phyloP scores from a whole-genome alignment of 768 basidiomycete species.

The Mycena latifolia region DNA sequence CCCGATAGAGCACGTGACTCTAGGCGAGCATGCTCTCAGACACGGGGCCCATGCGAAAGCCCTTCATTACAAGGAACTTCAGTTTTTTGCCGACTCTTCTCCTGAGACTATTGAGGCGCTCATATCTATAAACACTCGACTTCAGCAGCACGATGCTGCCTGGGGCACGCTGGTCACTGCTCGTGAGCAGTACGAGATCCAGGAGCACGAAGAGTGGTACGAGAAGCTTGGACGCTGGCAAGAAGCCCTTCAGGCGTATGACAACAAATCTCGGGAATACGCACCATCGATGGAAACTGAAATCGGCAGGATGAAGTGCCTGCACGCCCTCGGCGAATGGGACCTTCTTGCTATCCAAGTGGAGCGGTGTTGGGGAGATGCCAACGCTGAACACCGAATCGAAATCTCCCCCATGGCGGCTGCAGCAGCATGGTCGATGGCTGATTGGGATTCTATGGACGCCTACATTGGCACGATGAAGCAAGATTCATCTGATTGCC shows the following conservation, averaged over 20 bases:
- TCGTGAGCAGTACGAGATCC: slow-evolving; percentile 89
- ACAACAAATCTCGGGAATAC: slow-evolving; percentile 81
- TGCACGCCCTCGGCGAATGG: slow-evolving; percentile 99
- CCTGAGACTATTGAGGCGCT: slow-evolving; percentile 93
- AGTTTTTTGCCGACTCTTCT: slow-evolving; percentile 94
- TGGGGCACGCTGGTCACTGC: slow-evolving; percentile 96
- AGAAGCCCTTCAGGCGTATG: slow-evolving; percentile 89
- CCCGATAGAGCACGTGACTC: slow-evolving; percentile 92
- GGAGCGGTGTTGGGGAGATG: slow-evolving; percentile 88
- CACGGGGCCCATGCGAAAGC: slow-evolving; percentile 98
- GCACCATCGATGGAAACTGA: slow-evolving; percentile 82
- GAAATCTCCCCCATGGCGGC: slow-evolving; percentile 98
- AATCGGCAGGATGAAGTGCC: slow-evolving; percentile 93
- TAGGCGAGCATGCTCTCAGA: slow-evolving; percentile 94
- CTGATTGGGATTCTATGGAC: slow-evolving; percentile 99
- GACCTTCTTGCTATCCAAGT: slow-evolving; percentile 89
- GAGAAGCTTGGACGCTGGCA: slow-evolving; percentile 97
- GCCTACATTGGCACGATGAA: slow-evolving; percentile 96
- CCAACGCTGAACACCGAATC: slow-evolving; percentile 84
- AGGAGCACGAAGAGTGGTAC: slow-evolving; percentile 98
- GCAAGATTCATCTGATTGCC: slow-evolving; percentile 90
- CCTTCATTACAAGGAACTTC: slow-evolving; percentile 97
- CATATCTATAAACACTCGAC: slow-evolving; percentile 95
- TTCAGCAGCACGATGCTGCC: slow-evolving; percentile 98
- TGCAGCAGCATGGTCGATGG: slow-evolving; percentile 96